Base-by-base conservation (phyloP, 352 stramenopile species). In the Globisporangium acanthophoron region DNA sequence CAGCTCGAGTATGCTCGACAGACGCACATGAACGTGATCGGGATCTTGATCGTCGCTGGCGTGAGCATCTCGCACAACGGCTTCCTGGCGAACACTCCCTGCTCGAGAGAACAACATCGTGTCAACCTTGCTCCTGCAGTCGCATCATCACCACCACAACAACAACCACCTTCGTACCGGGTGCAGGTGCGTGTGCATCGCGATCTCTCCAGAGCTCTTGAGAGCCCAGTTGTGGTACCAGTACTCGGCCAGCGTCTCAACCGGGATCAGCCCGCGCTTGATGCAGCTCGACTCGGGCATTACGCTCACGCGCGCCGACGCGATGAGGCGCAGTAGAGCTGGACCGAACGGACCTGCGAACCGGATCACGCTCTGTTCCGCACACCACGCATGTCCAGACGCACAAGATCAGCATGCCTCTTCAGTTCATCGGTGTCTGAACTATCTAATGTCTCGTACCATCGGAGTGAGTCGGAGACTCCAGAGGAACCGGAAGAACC, bases 161-260 rank as follows among this genome's bases (percentile, higher is more conserved):
- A 52, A 31, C 20, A 11, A 55, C 11, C 39, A 39, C 12, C 27
- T 3, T 35, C 64, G 27, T 69, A 78, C 73, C 44, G 80, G 80
- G 7, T 78, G 52, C 33, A 91, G 49, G 31, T 91, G 80, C 16
- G 78, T 87, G 50, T 84, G 70, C 75, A 90, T 90, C 5, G 70
- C 74, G 44, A 87, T 67, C 56, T 89, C 80, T 7, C 78, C 73
- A 9, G 80, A 91, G 31, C 67, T 71, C 31, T 85, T 77, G 18
- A 87, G 58, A 0, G 74, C 78, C 80, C 80, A 91, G 54, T 89
- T 91, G 66, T 91, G 80, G 71, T 88, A 89, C 74, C 74, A 87
- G 62, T 89, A 89, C 27, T 76, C 58, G 1, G 71, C 74, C 7
- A 88, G 43, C 3, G 47, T 49, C 1, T 81, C 67, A 15, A 74